Evolutionary conservation across 2,329 filamentous ascomycete genomes (phyloP), one percentile per base, ranked within the genome.

Genomic region (Fusarium cyanostomum): DNA sequence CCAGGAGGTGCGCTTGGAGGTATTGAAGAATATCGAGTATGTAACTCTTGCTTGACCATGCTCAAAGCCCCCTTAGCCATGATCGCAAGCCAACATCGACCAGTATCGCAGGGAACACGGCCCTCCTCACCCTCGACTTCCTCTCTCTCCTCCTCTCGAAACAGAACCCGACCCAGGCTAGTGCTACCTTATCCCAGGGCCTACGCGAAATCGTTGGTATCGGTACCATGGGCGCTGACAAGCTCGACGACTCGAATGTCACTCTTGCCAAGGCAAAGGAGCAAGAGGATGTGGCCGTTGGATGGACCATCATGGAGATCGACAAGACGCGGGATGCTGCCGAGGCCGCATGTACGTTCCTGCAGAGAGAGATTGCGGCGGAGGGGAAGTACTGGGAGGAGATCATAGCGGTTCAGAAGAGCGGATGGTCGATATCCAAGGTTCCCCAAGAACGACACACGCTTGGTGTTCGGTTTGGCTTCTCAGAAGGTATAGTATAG

Each of bases 371-470:
- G 74, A 90, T 96, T 30, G 83, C 86, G 9, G 86, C 87, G 27
- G 95, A 99, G 79, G 89, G 89, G 2, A 89, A 85, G 68, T 99
- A 96, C 75, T 99, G 95, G 95, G 85, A 90, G 52, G 90, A 96
- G 69, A 85, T 98, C 3, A 80, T 96, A 42, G 86, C 88, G 9
- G 88, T 98, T 39, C 92, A 90, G 64, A 86, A 92, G 66, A 89
- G 88, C 52, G 93, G 94, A 5, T 99, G 95, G 94, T 89, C 91
- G 16, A 81, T 98, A 15, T 94, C 90, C 67, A 86, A 90, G 44
- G 80, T 95, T 35, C 92, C 92, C 0, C 82, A 88, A 7, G 89
- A 94, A 67, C 82, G 83, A 45, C 87, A 92, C 67, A 89, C 88
- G 0, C 82, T 98, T 45, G 93, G 90, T 16, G 94, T 98, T 31